phyloP scores from a whole-genome alignment of 495 filamentous ascomycete species.

The Pseudomonodictys pantanalensis region DNA sequence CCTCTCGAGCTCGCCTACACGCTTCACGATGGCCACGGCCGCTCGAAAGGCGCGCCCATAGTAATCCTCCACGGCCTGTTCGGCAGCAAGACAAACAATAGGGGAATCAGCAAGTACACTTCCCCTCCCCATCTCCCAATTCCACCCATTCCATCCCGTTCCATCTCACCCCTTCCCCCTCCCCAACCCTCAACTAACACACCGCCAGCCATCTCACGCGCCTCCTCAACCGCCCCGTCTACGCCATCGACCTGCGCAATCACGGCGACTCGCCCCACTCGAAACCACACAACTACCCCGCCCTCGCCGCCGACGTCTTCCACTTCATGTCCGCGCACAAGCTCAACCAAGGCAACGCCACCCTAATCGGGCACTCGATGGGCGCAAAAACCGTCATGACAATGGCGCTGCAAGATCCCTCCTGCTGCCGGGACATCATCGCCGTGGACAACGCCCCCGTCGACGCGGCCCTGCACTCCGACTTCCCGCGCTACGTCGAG shows the following conservation, averaged over 20 bases:
- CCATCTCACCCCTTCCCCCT: neutral
- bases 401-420: slow-evolving; percentile 67
- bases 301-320: slow-evolving; percentile 84
- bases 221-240: slow-evolving; percentile 77
- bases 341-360: slow-evolving; percentile 65
- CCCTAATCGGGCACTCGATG: slow-evolving; percentile 95
- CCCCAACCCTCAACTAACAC: slow-evolving; percentile 8
- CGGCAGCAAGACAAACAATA: slow-evolving; percentile 92
- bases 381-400: slow-evolving; percentile 95
- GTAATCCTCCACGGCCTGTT: slow-evolving; percentile 93
- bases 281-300: slow-evolving; percentile 71
- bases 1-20: slow-evolving; percentile 28
- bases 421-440: slow-evolving; percentile 65
- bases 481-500: slow-evolving; percentile 77
- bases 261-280: slow-evolving; percentile 88
- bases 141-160: neutral
- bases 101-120: slow-evolving; percentile 87
- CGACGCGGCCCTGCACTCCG: slow-evolving; percentile 66
- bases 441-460: slow-evolving; percentile 92
- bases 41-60: slow-evolving; percentile 58
- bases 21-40: slow-evolving; percentile 29
- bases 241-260: slow-evolving; percentile 86
- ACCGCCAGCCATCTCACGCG: slow-evolving; percentile 68
- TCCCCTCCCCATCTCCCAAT: neutral
- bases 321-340: slow-evolving; percentile 75